Evolutionary conservation across 2,329 filamentous ascomycete genomes (phyloP).

Genomic region (Clarireedia hainanense): DNA sequence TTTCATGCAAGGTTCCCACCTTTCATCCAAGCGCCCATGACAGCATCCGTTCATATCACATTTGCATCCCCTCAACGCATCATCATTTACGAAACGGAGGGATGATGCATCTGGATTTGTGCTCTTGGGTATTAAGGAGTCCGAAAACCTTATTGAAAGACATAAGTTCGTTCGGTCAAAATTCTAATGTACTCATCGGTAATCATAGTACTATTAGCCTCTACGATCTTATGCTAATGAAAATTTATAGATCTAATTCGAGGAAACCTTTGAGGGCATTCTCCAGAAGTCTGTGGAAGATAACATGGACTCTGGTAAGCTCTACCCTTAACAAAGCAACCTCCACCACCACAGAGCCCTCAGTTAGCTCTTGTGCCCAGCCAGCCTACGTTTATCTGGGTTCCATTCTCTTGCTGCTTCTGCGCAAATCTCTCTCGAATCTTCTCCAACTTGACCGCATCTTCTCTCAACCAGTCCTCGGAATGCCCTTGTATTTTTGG

Average conservation of each 20-base stretch:
- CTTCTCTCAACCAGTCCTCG: conserved; percentile 3
- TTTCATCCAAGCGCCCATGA: background rate
- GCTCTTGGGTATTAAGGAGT: background rate
- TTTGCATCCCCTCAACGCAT: background rate
- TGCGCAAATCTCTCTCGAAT: background rate
- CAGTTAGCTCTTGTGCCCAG: too few relatives aligned
- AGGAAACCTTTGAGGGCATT: too few relatives aligned
- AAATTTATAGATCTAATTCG: too few relatives aligned
- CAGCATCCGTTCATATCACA: background rate
- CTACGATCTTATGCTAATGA: too few relatives aligned
- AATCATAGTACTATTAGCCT: too few relatives aligned
- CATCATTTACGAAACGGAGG: background rate
- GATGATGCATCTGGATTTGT: background rate
- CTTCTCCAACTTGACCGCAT: background rate
- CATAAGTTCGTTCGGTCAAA: too few relatives aligned
- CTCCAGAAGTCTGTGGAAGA: too few relatives aligned
- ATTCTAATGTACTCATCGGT: too few relatives aligned
- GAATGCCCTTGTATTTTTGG: background rate
- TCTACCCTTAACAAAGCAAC: too few relatives aligned
- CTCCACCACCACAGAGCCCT: too few relatives aligned
- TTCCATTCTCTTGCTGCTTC: conserved; percentile 2
- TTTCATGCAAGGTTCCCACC: conserved; percentile 1
- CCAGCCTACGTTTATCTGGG: background rate
- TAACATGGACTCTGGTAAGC: too few relatives aligned
- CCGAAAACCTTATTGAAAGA: background rate